Conservation (phyloP, 495 filamentous ascomycete species). For the Thermothielavioides terrestris region DNA sequence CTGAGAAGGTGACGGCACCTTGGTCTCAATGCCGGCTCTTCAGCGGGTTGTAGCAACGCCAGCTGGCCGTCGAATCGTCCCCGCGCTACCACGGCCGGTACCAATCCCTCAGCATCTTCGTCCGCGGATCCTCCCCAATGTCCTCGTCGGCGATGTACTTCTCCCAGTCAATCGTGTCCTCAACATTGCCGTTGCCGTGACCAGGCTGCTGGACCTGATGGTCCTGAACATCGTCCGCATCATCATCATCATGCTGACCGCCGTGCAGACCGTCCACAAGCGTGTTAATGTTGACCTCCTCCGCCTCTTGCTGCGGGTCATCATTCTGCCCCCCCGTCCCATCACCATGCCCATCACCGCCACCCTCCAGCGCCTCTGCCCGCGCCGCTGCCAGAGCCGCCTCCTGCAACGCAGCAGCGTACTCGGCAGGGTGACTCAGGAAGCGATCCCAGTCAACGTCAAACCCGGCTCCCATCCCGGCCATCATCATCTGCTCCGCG, state of each 20-base stretch:
- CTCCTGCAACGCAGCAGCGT: neutral
- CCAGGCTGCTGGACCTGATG: neutral
- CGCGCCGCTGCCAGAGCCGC: too few species aligned
- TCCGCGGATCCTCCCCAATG: slow-evolving; percentile 4
- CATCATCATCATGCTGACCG: neutral
- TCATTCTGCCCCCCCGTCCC: neutral
- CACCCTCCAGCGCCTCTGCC: too few species aligned
- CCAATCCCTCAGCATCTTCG: slow-evolving; percentile 10
- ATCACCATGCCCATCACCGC: neutral
- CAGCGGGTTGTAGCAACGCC: too few species aligned
- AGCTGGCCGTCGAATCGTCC: too few species aligned
- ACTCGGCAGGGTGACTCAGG: neutral
- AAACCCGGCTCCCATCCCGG: neutral
- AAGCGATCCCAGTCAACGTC: slow-evolving; percentile 1
- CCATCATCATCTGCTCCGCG: neutral
- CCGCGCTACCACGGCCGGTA: slow-evolving; percentile 26
- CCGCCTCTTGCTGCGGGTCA: neutral
- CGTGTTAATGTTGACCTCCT: neutral
- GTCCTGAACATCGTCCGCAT: neutral
- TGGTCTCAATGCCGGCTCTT: too few species aligned
- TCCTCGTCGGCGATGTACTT: slow-evolving; percentile 5
- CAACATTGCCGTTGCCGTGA: neutral
- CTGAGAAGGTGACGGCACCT: too few species aligned
- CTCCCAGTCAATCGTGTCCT: neutral
- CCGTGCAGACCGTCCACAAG: neutral